phyloP scores from a whole-genome alignment of 768 basidiomycete species.

The Suillus occidentalis region DNA sequence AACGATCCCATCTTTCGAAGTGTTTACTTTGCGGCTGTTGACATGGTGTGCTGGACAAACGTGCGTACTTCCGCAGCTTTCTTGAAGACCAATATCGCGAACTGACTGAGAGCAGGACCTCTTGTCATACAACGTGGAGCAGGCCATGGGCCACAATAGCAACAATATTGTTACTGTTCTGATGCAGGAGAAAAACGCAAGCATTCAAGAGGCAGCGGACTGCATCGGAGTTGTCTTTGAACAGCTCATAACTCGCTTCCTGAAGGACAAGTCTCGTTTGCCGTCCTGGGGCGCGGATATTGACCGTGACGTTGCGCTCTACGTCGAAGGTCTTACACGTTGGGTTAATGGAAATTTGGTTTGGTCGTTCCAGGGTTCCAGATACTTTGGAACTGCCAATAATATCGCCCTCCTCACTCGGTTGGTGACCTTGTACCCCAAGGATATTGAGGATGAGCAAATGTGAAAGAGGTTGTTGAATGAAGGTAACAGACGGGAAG shows the following conservation, averaged over 20 bases:
- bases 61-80: conserved; percentile 36
- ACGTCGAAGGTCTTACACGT: conserved; percentile 52
- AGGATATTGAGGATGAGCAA: neutral
- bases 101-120: conserved; percentile 46
- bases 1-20: conserved; percentile 52
- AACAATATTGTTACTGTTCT: conserved; percentile 73
- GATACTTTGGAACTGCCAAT: conserved; percentile 57
- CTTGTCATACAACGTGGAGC: conserved; percentile 74
- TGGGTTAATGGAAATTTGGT: conserved; percentile 66
- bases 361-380: conserved; percentile 70
- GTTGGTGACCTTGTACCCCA: neutral
- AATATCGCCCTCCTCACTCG: neutral
- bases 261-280: conserved; percentile 44
- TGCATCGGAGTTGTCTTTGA: conserved; percentile 52
- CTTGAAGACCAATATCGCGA: neutral
- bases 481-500: neutral
- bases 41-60: conserved; percentile 72
- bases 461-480: neutral
- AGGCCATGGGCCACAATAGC: conserved; percentile 58
- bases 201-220: conserved; percentile 60
- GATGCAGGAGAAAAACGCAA: conserved; percentile 53
- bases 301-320: conserved; percentile 51
- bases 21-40: conserved; percentile 59
- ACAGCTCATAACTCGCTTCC: conserved; percentile 51
- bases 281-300: conserved; percentile 50